Conservation (phyloP, 306 rosid species). For the Lathyrus sativus region DNA sequence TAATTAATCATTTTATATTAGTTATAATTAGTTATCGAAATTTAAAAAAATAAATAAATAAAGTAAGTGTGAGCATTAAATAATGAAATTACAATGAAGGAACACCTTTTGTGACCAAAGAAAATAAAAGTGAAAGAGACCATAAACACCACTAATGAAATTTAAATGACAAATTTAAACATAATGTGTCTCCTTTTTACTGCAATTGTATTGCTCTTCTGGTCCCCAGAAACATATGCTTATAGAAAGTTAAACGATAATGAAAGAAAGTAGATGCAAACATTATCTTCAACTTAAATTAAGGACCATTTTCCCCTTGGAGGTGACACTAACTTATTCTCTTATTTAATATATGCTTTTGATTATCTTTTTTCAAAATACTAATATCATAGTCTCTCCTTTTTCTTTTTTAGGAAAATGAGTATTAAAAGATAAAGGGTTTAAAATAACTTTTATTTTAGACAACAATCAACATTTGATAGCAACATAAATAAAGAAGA, state of each 20-base stretch:
- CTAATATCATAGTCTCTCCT: neutral
- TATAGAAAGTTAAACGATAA: constrained; percentile 26
- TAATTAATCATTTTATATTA: too few species aligned
- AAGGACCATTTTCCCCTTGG: neutral
- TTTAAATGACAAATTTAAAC: neutral
- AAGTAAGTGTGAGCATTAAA: too few species aligned
- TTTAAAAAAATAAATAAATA: too few species aligned
- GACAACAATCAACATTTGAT: neutral
- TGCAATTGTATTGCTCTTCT: constrained; percentile 27
- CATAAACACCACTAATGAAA: constrained; percentile 1
- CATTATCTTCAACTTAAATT: constrained; percentile 10
- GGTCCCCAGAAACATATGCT: constrained; percentile 28
- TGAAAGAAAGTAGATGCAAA: constrained; percentile 17
- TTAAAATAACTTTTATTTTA: neutral
- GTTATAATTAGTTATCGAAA: too few species aligned
- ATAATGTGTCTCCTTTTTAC: neutral
- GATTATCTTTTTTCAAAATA: neutral
- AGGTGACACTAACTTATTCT: constrained; percentile 15
- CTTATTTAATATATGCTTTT: neutral
- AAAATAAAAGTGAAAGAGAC: neutral
- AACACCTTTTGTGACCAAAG: neutral
- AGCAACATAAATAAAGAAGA: neutral
- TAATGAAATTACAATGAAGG: neutral
- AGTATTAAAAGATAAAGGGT: neutral
- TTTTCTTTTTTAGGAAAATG: neutral